Evolutionary conservation across 75 land plant genomes (phyloP).

Genomic region (Azolla pinnata): DNA sequence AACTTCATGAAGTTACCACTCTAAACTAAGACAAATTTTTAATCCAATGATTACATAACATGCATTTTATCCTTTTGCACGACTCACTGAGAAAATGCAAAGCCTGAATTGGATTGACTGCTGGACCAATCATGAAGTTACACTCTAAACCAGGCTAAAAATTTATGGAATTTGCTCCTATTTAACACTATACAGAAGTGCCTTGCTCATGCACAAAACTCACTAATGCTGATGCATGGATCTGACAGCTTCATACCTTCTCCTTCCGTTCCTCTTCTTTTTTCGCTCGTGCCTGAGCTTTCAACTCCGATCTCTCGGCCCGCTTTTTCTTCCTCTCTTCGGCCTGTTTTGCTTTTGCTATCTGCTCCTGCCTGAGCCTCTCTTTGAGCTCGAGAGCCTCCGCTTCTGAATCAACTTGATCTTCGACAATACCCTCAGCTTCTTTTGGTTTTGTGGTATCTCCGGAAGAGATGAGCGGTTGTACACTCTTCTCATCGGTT

Average conservation of each 20-base stretch:
- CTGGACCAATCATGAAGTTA: too few relatives aligned
- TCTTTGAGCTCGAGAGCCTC: slow-evolving; percentile 56
- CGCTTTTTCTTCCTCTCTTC: slow-evolving; percentile 64
- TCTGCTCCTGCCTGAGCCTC: slow-evolving; percentile 45
- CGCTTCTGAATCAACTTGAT: slow-evolving; percentile 24
- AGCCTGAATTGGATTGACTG: too few relatives aligned
- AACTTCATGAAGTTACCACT: too few relatives aligned
- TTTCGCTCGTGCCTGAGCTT: slow-evolving; percentile 53
- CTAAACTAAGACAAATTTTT: too few relatives aligned
- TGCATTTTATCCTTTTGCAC: too few relatives aligned
- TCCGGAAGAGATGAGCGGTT: too few relatives aligned
- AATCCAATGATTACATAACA: too few relatives aligned
- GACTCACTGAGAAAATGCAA: too few relatives aligned
- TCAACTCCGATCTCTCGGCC: slow-evolving; percentile 68
- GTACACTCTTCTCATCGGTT: too few relatives aligned
- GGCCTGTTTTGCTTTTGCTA: slow-evolving; percentile 72
- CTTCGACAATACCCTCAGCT: slow-evolving; percentile 8
- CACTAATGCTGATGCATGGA: background rate
- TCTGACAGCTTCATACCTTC: slow-evolving; percentile 32
- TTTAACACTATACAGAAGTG: too few relatives aligned
- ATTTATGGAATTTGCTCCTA: too few relatives aligned
- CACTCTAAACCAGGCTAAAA: too few relatives aligned
- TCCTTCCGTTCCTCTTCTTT: slow-evolving; percentile 77
- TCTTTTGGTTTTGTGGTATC: background rate
- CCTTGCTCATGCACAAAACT: background rate